Conservation (phyloP, 257 asterid genomes). For the Cordia subcordata region DNA sequence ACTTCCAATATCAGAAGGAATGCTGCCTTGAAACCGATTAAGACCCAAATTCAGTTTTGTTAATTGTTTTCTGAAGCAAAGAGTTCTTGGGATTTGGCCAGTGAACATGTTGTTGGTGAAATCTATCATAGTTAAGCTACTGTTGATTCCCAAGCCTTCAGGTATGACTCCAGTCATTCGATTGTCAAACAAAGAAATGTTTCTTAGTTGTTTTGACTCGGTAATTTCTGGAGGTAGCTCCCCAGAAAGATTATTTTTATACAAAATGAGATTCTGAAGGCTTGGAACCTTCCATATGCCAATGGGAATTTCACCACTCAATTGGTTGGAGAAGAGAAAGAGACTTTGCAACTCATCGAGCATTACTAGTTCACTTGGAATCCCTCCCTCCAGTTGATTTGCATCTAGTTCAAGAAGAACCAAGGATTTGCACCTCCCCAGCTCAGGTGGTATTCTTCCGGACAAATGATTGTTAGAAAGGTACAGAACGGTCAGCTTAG, state of each 20-base stretch:
- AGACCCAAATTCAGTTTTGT: conserved; percentile 49
- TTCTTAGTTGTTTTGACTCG: conserved; percentile 49
- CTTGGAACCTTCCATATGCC: conserved; percentile 61
- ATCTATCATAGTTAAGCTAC: conserved; percentile 50
- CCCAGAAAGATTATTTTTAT: conserved; percentile 64
- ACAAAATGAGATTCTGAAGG: conserved; percentile 48
- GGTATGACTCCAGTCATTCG: conserved; percentile 67
- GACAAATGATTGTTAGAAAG: conserved; percentile 53
- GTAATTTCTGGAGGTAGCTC: conserved; percentile 62
- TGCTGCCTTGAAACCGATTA: conserved; percentile 53
- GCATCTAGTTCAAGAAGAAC: conserved; percentile 37
- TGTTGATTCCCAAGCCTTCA: conserved; percentile 67
- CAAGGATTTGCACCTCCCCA: conserved; percentile 65
- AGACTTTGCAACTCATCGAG: conserved; percentile 38
- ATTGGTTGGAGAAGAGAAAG: conserved; percentile 44
- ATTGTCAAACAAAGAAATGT: conserved; percentile 51
- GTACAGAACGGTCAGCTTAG: conserved; percentile 42
- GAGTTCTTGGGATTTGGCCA: conserved; percentile 68
- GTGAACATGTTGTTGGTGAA: conserved; percentile 56
- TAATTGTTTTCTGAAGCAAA: conserved; percentile 64
- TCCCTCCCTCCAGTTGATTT: conserved; percentile 52
- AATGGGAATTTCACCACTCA: conserved; percentile 66
- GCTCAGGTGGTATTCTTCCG: conserved; percentile 67
- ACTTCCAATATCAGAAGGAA: conserved; percentile 56
- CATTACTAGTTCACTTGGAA: conserved; percentile 66